Evolutionary conservation across 176 grass and related monocot genomes (phyloP).

Genomic region (Microstegium vimineum): DNA sequence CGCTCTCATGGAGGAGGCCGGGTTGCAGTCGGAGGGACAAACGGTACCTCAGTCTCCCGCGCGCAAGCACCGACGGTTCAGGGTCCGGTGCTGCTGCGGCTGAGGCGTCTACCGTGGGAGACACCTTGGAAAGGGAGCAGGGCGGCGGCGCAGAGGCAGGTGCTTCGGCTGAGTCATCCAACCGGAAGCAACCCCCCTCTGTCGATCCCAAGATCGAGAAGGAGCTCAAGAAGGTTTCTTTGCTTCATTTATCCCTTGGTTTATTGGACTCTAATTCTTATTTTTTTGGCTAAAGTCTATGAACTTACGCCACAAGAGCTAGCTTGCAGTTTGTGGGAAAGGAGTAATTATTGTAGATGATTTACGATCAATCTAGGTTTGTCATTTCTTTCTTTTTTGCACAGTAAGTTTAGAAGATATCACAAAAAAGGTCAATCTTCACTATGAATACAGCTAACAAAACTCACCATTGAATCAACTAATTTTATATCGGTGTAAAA

Average conservation of each 20-base stretch:
- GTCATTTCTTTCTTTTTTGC: neutral
- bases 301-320: neutral
- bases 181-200: neutral
- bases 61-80: conserved; percentile 22
- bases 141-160: neutral
- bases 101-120: conserved; percentile 34
- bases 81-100: conserved; percentile 29
- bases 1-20: neutral
- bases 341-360: neutral
- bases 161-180: neutral
- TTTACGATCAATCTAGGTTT: neutral
- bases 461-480: neutral
- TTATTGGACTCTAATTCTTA: neutral
- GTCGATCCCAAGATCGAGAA: conserved; percentile 66
- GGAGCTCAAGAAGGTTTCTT: conserved; percentile 82
- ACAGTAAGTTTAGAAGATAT: neutral
- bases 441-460: neutral
- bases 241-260: neutral
- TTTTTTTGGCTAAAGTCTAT: neutral
- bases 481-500: neutral
- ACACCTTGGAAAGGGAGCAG: conserved; percentile 18
- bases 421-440: neutral
- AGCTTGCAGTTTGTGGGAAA: neutral
- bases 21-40: neutral
- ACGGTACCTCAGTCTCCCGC: neutral